Evolutionary conservation across 331 rosid genomes (phyloP).

Genomic region (Quercus lobata): DNA sequence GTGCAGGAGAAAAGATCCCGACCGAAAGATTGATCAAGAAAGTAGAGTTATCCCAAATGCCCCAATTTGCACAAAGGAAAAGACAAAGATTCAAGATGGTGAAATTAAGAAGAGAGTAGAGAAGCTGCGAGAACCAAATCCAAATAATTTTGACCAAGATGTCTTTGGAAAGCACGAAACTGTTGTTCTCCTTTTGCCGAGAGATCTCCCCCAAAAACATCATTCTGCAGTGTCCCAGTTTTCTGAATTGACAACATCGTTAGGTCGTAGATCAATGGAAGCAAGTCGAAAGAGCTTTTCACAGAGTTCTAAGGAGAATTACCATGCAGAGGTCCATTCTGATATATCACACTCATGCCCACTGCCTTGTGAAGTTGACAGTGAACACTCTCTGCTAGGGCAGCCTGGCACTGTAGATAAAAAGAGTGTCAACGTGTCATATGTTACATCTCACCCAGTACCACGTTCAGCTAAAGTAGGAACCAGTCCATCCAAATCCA

Average conservation of each 20-base stretch:
- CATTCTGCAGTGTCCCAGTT: conserved; percentile 25
- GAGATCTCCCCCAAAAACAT: conserved; percentile 28
- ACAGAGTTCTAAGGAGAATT: conserved; percentile 35
- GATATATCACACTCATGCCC: conserved; percentile 37
- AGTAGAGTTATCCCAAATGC: conserved; percentile 23
- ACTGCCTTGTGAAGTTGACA: conserved; percentile 32
- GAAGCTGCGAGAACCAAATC: conserved; percentile 27
- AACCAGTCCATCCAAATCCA: conserved; percentile 47
- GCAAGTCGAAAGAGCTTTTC: conserved; percentile 29
- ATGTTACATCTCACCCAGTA: conserved; percentile 29
- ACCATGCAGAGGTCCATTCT: conserved; percentile 21
- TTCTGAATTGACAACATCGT: conserved; percentile 33
- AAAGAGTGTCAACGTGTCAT: conserved; percentile 23
- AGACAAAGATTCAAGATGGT: conserved; percentile 30
- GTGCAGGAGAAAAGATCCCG: conserved; percentile 27
- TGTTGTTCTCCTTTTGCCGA: conserved; percentile 52
- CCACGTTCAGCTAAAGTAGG: conserved; percentile 29
- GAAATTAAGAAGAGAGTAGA: conserved; percentile 35
- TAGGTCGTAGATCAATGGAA: conserved; percentile 37
- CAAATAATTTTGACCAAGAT: conserved; percentile 29
- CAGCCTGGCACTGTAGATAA: conserved; percentile 28
- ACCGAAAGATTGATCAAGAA: conserved; percentile 25
- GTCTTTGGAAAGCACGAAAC: conserved; percentile 38
- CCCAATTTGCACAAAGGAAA: conserved; percentile 3
- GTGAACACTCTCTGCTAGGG: conserved; percentile 29